Percentiles rank a stretch among this genome's conserved stretches.
These are phyloP conservation scores for Leishmania lainsoni DNA, from an alignment of 208 protist species.

Conservation along the genomic window DNA sequence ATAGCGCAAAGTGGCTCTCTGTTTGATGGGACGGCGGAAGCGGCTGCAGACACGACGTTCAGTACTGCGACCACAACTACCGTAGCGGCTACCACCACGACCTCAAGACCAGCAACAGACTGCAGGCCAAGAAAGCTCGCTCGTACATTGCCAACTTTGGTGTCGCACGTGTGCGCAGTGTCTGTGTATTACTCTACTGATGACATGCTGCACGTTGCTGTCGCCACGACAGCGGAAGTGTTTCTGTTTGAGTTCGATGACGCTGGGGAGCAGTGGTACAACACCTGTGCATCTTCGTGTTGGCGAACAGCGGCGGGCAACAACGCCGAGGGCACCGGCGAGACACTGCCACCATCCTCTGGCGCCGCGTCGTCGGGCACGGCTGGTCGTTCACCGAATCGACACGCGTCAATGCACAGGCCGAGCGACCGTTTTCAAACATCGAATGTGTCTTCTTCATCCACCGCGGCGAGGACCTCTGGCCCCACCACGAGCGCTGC, in stretches of 20 bases:
- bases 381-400: background rate
- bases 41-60: background rate
- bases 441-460: background rate
- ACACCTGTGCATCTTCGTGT: slow-evolving; percentile 19
- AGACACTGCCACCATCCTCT: background rate
- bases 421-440: slow-evolving; percentile 7
- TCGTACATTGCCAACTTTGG: background rate
- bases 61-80: background rate
- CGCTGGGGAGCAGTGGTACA: slow-evolving; percentile 35
- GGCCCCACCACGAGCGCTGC: background rate
- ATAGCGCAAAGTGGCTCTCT: slow-evolving; percentile 45
- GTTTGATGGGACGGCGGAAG: slow-evolving; percentile 5
- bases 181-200: slow-evolving; percentile 49
- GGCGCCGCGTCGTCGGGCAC: background rate
- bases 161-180: slow-evolving; percentile 32
- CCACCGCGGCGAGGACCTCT: background rate
- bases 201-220: slow-evolving; percentile 46
- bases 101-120: background rate
- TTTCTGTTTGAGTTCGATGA: slow-evolving; percentile 59
- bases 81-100: background rate
- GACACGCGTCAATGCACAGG: background rate
- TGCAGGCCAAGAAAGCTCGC: background rate
- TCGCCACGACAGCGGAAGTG: slow-evolving; percentile 44
- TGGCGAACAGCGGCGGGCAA: slow-evolving; percentile 11
- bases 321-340: slow-evolving; percentile 1